Conservation (phyloP, 169 alveolate species). For the Eimeria tenella region DNA sequence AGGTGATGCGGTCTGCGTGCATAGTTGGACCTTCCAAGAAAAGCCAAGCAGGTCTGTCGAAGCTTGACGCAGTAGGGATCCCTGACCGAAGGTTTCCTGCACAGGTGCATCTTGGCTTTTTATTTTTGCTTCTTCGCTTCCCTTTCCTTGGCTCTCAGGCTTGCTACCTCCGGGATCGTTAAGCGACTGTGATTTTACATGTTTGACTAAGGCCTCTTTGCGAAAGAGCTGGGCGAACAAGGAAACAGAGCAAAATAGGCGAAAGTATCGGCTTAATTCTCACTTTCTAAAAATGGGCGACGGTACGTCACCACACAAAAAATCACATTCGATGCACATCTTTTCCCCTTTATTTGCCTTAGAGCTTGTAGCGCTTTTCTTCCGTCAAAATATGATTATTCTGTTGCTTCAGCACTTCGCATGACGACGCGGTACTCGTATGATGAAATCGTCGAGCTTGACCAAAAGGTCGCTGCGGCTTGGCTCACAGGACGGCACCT, state of each 20-base stretch:
- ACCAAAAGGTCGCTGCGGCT: slow-evolving; percentile 36
- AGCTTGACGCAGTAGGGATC: background rate
- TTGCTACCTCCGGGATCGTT: slow-evolving; percentile 43
- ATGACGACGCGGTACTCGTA: background rate
- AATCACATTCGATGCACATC: background rate
- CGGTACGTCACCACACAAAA: background rate
- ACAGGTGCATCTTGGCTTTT: background rate
- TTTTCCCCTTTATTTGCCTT: background rate
- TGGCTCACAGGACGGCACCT: slow-evolving; percentile 28
- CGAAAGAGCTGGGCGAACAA: slow-evolving; percentile 37
- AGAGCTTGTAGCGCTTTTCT: background rate
- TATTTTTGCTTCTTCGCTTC: background rate
- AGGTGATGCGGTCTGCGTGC: slow-evolving; percentile 38
- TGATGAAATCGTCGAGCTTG: slow-evolving; percentile 47
- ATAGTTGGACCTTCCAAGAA: background rate
- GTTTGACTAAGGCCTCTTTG: slow-evolving; percentile 40
- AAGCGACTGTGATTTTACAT: slow-evolving; percentile 2
- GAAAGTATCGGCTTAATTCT: background rate
- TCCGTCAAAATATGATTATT: background rate
- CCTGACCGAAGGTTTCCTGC: background rate
- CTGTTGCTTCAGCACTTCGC: slow-evolving; percentile 52
- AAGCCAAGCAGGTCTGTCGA: slow-evolving; percentile 10
- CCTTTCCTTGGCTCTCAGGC: background rate
- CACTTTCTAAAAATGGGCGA: slow-evolving; percentile 18
- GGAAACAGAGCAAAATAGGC: slow-evolving; percentile 20